These are phyloP conservation scores for Suhomyces atakaporum DNA, from an alignment of 1,139 yeast genomes.

Conservation along the genomic window DNA sequence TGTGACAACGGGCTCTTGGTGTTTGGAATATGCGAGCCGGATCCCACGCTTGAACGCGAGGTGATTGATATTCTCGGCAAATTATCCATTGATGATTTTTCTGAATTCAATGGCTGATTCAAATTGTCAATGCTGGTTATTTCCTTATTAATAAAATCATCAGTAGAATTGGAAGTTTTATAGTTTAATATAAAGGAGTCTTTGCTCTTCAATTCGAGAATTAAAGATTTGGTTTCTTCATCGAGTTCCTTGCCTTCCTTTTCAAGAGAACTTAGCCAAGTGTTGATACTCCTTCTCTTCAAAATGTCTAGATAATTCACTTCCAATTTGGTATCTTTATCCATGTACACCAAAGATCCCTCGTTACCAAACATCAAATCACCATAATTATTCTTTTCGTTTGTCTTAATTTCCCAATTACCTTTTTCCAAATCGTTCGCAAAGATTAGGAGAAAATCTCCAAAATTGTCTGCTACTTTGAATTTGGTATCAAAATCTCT, in stretches of 20 bases:
- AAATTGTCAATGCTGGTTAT: slow-evolving; percentile 20
- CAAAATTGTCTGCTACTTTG: slow-evolving; percentile 80
- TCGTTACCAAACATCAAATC: slow-evolving; percentile 63
- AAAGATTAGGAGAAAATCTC: slow-evolving; percentile 74
- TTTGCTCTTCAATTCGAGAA: slow-evolving; percentile 25
- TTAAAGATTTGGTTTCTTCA: slow-evolving; percentile 22
- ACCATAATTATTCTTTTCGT: slow-evolving; percentile 44
- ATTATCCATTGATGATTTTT: slow-evolving; percentile 2
- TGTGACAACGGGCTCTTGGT: slow-evolving; percentile 11
- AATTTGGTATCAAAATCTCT: slow-evolving; percentile 85
- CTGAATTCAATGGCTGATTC: slow-evolving; percentile 14
- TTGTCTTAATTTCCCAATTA: slow-evolving; percentile 65
- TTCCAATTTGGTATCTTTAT: slow-evolving; percentile 46
- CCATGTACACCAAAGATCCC: slow-evolving; percentile 70
- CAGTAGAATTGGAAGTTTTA: slow-evolving; percentile 24
- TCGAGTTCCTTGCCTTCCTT: slow-evolving; percentile 17
- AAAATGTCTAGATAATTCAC: slow-evolving; percentile 69
- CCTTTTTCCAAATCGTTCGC: slow-evolving; percentile 85
- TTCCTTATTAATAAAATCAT: slow-evolving; percentile 32
- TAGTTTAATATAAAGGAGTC: slow-evolving; percentile 16
- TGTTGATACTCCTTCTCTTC: slow-evolving; percentile 32
- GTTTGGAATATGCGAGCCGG: slow-evolving; percentile 7
- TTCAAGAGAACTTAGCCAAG: slow-evolving; percentile 36
- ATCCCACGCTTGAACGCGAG: slow-evolving; percentile 11
- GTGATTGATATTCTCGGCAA: slow-evolving; percentile 2